phyloP scores from a whole-genome alignment of 176 grass and related monocot genomes.

The Carex pumila region DNA sequence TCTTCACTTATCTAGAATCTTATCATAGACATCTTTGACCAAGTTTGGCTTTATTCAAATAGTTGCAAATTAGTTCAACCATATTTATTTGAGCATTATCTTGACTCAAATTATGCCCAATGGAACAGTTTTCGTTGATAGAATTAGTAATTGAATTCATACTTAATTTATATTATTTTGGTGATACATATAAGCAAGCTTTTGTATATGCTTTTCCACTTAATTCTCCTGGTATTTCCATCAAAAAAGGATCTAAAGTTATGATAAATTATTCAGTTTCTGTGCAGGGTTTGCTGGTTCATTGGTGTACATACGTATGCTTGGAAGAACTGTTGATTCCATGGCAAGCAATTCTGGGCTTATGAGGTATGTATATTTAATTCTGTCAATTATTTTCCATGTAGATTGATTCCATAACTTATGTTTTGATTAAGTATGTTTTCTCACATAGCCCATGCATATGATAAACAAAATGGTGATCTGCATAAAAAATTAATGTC shows the following conservation, averaged over 20 bases:
- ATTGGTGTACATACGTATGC: slow-evolving; percentile 81
- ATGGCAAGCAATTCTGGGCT: slow-evolving; percentile 67
- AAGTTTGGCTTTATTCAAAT: background rate
- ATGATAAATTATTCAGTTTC: slow-evolving; percentile 49
- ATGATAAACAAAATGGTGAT: background rate
- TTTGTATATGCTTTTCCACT: background rate
- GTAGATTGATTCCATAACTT: background rate
- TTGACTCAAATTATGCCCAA: background rate
- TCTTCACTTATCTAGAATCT: background rate
- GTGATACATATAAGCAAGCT: background rate
- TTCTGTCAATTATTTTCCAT: background rate
- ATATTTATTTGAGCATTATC: background rate
- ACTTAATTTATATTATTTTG: background rate
- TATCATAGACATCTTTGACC: background rate
- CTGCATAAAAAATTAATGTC: background rate
- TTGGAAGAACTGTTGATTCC: slow-evolving; percentile 89
- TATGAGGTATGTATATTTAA: slow-evolving; percentile 50
- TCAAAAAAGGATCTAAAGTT: background rate
- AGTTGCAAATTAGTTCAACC: background rate
- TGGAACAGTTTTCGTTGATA: background rate
- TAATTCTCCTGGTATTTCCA: background rate
- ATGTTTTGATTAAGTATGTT: background rate
- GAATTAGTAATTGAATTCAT: background rate
- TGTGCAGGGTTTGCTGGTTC: slow-evolving; percentile 83
- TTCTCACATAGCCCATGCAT: background rate